Evolutionary conservation across 495 filamentous ascomycete species (phyloP), one percentile per base, ranked within the genome.

Genomic region (Penicillium egyptiacum): DNA sequence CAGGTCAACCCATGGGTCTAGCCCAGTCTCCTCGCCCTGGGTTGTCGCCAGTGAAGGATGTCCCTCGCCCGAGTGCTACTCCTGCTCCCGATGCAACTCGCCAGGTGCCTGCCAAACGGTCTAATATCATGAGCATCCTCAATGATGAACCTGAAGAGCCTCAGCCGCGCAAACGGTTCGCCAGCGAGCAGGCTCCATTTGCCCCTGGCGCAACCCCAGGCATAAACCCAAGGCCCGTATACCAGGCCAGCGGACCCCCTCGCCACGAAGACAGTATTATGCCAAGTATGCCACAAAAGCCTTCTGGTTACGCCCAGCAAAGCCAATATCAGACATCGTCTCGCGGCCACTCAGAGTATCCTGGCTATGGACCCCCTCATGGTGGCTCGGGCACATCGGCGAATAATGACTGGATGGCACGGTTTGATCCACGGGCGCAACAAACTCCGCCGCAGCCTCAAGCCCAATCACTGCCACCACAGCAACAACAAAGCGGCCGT

Each of bases 71-170:
- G 3, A 74, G 67, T 43, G 71, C 70, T 9, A 72, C 71, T 16
- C 75, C 77, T 16, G 60, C 59, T 20, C 56, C 75, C 0, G 79
- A 78, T 50, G 43, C 62, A 25, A 61, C 72, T 48, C 73, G 74
- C 30, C 78, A 79, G 41, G 76, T 78, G 23, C 78, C 74, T 41
- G 80, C 80, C 6, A 85, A 84, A 56, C 79, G 77, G 28, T 84
- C 82, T 16, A 84, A 80, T 40, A 83, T 85, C 44, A 81, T 84
- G 77, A 81, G 74, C 26, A 76, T 85, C 48, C 65, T 85, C 26
- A 84, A 84, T 57, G 80, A 82, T 39, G 82, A 85, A 52, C 78
- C 82, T 0, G 78, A 75, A 41, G 82, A 85, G 25, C 79, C 79
- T 19, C 78, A 79, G 50, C 79, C 79, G 19, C 68, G 75, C 12